phyloP scores from a whole-genome alignment of 2,329 filamentous ascomycete genomes.

The Monosporascus sp. region DNA sequence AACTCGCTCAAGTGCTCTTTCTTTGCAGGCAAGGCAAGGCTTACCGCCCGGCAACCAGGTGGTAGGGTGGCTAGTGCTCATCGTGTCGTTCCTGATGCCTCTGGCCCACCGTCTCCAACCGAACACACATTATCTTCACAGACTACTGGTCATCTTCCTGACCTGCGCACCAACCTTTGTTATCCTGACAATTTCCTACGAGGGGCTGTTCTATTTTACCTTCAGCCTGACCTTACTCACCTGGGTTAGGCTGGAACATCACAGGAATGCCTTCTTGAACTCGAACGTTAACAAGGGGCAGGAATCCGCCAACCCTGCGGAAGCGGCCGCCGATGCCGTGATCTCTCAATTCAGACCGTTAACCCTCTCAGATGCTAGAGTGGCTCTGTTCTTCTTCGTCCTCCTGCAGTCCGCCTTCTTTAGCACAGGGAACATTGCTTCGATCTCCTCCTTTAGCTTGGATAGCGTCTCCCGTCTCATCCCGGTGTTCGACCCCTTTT shows the following conservation, averaged over 20 bases:
- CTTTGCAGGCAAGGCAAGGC: conserved; percentile 77
- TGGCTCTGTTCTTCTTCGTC: conserved; percentile 91
- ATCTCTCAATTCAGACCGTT: conserved; percentile 55
- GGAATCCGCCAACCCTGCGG: conserved; percentile 12
- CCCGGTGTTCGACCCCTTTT: conserved; percentile 90
- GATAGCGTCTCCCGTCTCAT: conserved; percentile 84
- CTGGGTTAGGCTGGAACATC: conserved; percentile 90
- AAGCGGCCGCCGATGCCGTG: conserved; percentile 9
- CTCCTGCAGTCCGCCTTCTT: conserved; percentile 95
- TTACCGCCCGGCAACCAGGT: conserved; percentile 83
- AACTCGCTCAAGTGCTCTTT: conserved; percentile 78
- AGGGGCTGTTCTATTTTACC: conserved; percentile 89
- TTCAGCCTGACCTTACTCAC: conserved; percentile 77
- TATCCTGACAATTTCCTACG: conserved; percentile 94
- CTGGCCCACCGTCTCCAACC: conserved; percentile 75
- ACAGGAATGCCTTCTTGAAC: conserved; percentile 50
- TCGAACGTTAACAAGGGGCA: conserved; percentile 13
- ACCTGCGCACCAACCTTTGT: conserved; percentile 91
- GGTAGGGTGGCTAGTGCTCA: conserved; percentile 74
- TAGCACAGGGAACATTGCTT: conserved; percentile 93
- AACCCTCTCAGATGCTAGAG: conserved; percentile 75
- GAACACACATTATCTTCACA: conserved; percentile 84
- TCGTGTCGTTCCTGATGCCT: conserved; percentile 74
- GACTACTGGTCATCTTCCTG: conserved; percentile 82
- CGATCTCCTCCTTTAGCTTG: conserved; percentile 85